Percentiles rank a stretch among this genome's conserved stretches.
phyloP scores from a whole-genome alignment of 164 flowering plant genomes.

The Brasenia schreberi region DNA sequence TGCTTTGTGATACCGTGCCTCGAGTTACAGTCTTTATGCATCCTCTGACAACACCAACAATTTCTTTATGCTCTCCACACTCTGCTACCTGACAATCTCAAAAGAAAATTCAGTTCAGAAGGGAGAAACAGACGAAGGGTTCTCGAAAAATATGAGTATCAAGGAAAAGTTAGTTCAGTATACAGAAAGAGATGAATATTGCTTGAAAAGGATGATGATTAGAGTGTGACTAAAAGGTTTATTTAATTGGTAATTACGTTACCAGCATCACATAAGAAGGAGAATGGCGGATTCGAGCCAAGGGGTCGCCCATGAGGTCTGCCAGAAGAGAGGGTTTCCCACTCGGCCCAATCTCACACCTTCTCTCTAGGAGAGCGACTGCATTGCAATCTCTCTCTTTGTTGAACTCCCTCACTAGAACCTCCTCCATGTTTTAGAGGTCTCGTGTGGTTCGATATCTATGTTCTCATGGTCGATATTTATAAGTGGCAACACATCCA shows the following conservation, averaged over 20 bases:
- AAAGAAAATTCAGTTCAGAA: neutral
- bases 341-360: constrained; percentile 37
- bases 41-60: constrained; percentile 59
- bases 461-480: neutral
- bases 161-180: neutral
- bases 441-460: neutral
- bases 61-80: constrained; percentile 26
- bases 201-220: too few species aligned
- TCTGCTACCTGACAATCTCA: constrained; percentile 42
- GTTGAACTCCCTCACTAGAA: constrained; percentile 53
- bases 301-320: constrained; percentile 68
- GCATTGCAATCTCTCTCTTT: constrained; percentile 29
- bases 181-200: neutral
- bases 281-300: constrained; percentile 41
- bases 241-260: neutral
- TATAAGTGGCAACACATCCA: neutral
- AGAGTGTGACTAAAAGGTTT: neutral
- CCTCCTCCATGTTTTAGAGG: neutral
- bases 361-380: constrained; percentile 50
- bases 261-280: constrained; percentile 53
- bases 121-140: too few species aligned
- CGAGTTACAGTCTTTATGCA: constrained; percentile 44
- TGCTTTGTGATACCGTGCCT: constrained; percentile 14
- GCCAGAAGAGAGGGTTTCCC: constrained; percentile 43
- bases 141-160: neutral